Percentiles rank a stretch among this genome's conserved stretches.
Evolutionary conservation across 345 rosid genomes (phyloP).

Genomic region (Gossypium thurberi): DNA sequence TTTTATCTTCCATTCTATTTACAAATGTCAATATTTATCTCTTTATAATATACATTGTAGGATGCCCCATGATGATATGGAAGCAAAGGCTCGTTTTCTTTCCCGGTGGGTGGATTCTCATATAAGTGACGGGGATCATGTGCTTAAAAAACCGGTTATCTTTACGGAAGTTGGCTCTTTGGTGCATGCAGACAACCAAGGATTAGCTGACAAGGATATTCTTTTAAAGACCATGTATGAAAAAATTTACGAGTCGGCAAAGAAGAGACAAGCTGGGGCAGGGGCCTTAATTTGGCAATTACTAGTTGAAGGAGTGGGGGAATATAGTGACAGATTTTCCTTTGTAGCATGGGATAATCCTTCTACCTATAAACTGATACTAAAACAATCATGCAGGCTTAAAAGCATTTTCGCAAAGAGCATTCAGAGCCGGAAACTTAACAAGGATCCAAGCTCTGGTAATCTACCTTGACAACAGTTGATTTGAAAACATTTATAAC

Average conservation of each 20-base stretch:
- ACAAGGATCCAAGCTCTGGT: slow-evolving; percentile 2
- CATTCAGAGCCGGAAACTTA: not conserved
- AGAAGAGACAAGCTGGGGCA: slow-evolving; percentile 12
- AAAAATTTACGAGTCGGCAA: slow-evolving; percentile 14
- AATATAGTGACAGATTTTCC: slow-evolving; percentile 6
- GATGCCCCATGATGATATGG: slow-evolving; percentile 12
- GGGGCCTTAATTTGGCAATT: slow-evolving; percentile 18
- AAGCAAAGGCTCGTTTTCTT: slow-evolving; percentile 7
- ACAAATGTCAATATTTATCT: not conserved
- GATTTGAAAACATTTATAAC: not conserved
- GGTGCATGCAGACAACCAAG: not conserved
- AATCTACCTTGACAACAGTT: not conserved
- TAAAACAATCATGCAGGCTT: slow-evolving; percentile 10
- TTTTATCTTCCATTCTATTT: slow-evolving; percentile 1
- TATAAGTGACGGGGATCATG: slow-evolving; percentile 9
- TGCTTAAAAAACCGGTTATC: slow-evolving; percentile 8
- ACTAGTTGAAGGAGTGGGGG: slow-evolving; percentile 7
- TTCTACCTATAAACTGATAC: slow-evolving; percentile 29
- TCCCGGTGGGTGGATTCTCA: slow-evolving; percentile 16
- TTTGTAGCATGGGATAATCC: slow-evolving; percentile 17
- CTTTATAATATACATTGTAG: not conserved
- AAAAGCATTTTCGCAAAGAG: not conserved
- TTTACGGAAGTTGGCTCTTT: slow-evolving; percentile 14
- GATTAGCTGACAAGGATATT: slow-evolving; percentile 14
- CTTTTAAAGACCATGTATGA: slow-evolving; percentile 3